phyloP scores from a whole-genome alignment of 768 basidiomycete genomes.

The Naematelia encephala region DNA sequence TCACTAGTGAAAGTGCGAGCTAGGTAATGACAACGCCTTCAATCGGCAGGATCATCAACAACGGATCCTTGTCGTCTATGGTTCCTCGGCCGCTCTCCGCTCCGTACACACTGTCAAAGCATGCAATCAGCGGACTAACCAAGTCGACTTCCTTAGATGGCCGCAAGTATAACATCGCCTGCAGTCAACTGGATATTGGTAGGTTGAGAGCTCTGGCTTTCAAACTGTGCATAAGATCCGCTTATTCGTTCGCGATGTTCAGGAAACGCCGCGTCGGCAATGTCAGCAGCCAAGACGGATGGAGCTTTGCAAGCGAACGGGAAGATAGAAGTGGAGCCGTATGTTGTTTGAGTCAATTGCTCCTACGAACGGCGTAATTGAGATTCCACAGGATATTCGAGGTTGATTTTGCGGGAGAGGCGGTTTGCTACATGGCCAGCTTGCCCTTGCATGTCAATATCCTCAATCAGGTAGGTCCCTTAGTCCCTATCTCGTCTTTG shows the following conservation, averaged over 20 bases:
- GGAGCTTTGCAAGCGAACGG: slow-evolving; percentile 6
- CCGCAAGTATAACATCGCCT: slow-evolving; percentile 64
- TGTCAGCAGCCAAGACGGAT: neutral
- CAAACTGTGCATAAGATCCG: neutral
- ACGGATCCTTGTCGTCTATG: slow-evolving; percentile 55
- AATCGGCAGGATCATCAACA: slow-evolving; percentile 66
- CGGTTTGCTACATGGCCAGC: slow-evolving; percentile 66
- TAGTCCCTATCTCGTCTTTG: no score
- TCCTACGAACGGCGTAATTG: neutral
- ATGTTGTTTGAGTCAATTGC: slow-evolving; percentile 1
- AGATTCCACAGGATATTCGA: slow-evolving; percentile 10
- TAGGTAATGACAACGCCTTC: neutral
- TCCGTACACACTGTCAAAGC: slow-evolving; percentile 71
- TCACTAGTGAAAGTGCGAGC: neutral
- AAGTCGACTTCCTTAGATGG: slow-evolving; percentile 73
- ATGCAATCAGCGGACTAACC: slow-evolving; percentile 70
- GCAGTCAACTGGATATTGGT: slow-evolving; percentile 76
- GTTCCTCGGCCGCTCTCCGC: slow-evolving; percentile 39
- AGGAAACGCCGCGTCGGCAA: slow-evolving; percentile 7
- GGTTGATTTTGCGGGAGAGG: slow-evolving; percentile 64
- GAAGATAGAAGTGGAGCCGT: slow-evolving; percentile 5
- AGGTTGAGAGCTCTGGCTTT: slow-evolving; percentile 34
- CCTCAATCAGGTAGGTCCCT: slow-evolving; percentile 62
- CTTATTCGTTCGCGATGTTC: neutral
- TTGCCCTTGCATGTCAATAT: slow-evolving; percentile 68